These are phyloP conservation scores for Thermomyces lanuginosus DNA, from an alignment of 2,329 filamentous ascomycete species.

Conservation along the genomic window DNA sequence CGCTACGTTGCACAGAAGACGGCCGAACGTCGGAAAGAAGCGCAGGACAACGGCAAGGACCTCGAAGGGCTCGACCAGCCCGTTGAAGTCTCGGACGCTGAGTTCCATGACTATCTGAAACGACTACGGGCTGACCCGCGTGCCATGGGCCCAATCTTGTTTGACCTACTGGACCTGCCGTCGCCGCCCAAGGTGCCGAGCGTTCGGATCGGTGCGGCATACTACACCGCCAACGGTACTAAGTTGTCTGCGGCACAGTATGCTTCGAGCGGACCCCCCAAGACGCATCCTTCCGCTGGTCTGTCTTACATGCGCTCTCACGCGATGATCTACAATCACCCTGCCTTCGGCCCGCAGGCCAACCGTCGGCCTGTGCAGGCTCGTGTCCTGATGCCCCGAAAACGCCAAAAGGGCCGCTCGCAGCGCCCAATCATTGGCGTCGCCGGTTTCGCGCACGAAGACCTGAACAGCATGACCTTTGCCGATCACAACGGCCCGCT, in stretches of 20 bases:
- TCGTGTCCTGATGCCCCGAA: slow-evolving; percentile 38
- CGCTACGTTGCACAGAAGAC: slow-evolving; percentile 18
- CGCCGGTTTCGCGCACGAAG: slow-evolving; percentile 26
- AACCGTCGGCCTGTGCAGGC: slow-evolving; percentile 37
- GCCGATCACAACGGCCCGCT: slow-evolving; percentile 20
- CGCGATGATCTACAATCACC: slow-evolving; percentile 42
- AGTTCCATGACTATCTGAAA: slow-evolving; percentile 31
- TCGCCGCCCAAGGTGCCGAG: slow-evolving; percentile 24
- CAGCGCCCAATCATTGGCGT: slow-evolving; percentile 23
- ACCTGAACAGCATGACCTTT: slow-evolving; percentile 20
- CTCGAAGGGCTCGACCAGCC: slow-evolving; percentile 14
- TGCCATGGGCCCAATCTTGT: slow-evolving; percentile 37
- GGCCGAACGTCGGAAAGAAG: slow-evolving; percentile 21
- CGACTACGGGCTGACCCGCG: slow-evolving; percentile 26
- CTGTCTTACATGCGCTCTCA: slow-evolving; percentile 44
- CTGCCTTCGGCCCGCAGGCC: slow-evolving; percentile 42
- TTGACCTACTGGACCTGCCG: slow-evolving; percentile 41
- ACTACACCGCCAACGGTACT: slow-evolving; percentile 21
- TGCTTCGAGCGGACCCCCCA: slow-evolving; percentile 34
- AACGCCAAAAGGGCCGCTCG: slow-evolving; percentile 16
- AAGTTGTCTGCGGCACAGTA: slow-evolving; percentile 28
- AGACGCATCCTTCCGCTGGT: slow-evolving; percentile 50
- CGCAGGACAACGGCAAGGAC: slow-evolving; percentile 25
- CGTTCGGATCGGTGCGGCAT: slow-evolving; percentile 17
- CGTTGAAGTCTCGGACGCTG: slow-evolving; percentile 25